phyloP scores from a whole-genome alignment of 805 yeast genomes.

The Yarrowia phangngaensis region DNA sequence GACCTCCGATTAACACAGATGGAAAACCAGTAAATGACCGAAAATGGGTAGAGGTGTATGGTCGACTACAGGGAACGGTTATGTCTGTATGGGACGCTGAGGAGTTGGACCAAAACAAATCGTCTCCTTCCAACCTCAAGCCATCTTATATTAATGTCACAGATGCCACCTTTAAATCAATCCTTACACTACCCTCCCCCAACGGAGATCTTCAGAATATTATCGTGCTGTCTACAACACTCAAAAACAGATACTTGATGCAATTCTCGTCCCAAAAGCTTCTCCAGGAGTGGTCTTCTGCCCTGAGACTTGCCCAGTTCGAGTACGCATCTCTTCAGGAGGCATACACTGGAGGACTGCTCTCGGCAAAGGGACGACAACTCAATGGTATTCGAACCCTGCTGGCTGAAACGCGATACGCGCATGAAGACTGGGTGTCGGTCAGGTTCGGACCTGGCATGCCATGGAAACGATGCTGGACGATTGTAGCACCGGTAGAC shows the following conservation, averaged over 20 bases:
- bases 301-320: conserved; percentile 72
- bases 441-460: conserved; percentile 94
- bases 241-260: conserved; percentile 79
- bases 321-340: conserved; percentile 85
- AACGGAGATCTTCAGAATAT: conserved; percentile 70
- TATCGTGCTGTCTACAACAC: conserved; percentile 84
- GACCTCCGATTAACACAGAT: conserved; percentile 46
- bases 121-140: conserved; percentile 55
- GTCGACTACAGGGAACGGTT: conserved; percentile 84
- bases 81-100: conserved; percentile 81
- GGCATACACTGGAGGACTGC: conserved; percentile 92
- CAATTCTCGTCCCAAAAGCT: conserved; percentile 68
- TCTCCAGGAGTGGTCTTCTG: conserved; percentile 73
- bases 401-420: conserved; percentile 76
- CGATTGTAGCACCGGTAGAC: conserved; percentile 65
- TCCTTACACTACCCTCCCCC: conserved; percentile 57
- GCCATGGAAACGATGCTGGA: conserved; percentile 96
- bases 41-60: conserved; percentile 89
- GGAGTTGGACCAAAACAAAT: conserved; percentile 50
- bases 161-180: conserved; percentile 79
- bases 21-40: conserved; percentile 71
- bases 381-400: conserved; percentile 82
- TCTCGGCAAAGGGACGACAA: conserved; percentile 86
- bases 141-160: conserved; percentile 88
- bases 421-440: conserved; percentile 90